Evolutionary conservation across 345 rosid species (phyloP).

Genomic region (Syzygium aromaticum): DNA sequence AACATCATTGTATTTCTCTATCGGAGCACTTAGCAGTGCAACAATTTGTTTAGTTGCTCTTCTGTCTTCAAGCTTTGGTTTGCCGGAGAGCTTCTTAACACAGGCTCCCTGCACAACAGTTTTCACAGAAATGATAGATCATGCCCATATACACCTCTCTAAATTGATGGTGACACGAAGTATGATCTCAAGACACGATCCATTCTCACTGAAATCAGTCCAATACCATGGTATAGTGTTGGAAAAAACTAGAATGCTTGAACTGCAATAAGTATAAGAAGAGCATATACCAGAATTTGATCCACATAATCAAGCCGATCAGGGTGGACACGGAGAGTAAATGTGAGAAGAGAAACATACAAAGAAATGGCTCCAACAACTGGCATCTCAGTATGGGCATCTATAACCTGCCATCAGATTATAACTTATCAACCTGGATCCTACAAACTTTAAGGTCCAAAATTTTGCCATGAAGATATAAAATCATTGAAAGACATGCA

Average conservation of each 20-base stretch:
- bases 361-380: constrained; percentile 71
- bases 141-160: not conserved
- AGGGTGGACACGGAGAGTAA: constrained; percentile 85
- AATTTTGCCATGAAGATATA: not conserved
- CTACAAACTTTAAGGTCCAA: not conserved
- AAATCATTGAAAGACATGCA: not conserved
- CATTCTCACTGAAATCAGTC: not conserved
- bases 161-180: not conserved
- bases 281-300: constrained; percentile 73
- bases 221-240: not conserved
- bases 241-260: not conserved
- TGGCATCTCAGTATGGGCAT: constrained; percentile 84
- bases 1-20: constrained; percentile 80
- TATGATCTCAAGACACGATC: not conserved
- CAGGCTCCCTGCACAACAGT: constrained; percentile 57
- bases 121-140: not conserved
- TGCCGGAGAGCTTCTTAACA: constrained; percentile 56
- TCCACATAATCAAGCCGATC: constrained; percentile 92
- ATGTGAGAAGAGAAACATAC: constrained; percentile 80
- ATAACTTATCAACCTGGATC: not conserved
- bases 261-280: constrained; percentile 4
- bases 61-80: constrained; percentile 63
- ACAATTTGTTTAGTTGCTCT: constrained; percentile 84
- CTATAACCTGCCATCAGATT: constrained; percentile 53
- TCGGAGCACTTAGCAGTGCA: constrained; percentile 87